Evolutionary conservation across 495 filamentous ascomycete species (phyloP).

Genomic region (Hypoxylon crocopeplum): DNA sequence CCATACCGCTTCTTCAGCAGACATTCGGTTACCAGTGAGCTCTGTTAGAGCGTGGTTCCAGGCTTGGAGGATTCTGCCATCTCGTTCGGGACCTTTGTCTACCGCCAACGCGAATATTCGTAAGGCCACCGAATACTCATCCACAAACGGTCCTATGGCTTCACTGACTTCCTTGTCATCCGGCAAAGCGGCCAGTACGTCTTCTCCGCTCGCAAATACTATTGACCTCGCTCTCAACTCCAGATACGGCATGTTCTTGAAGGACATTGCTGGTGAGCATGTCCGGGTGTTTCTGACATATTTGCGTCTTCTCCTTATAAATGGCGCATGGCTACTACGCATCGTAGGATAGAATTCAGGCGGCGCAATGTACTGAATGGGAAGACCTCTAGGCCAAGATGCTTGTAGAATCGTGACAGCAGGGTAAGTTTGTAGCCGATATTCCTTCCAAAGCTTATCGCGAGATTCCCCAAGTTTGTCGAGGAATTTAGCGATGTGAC

Average conservation of each 20-base stretch:
- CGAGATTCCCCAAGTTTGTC: constrained; percentile 31
- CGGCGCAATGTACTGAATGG: constrained; percentile 19
- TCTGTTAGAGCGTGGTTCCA: constrained; percentile 26
- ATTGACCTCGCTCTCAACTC: constrained; percentile 23
- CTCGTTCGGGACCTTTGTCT: background rate
- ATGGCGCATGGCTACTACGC: too few relatives aligned
- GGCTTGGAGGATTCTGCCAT: background rate
- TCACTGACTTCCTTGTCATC: constrained; percentile 8
- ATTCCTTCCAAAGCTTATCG: constrained; percentile 31
- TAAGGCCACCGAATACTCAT: constrained; percentile 29
- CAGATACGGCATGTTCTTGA: too few relatives aligned
- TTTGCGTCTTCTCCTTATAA: too few relatives aligned
- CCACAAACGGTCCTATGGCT: constrained; percentile 25
- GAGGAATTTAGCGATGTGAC: constrained; percentile 24
- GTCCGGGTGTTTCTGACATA: too few relatives aligned
- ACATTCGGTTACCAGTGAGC: constrained; percentile 21
- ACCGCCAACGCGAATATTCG: constrained; percentile 17
- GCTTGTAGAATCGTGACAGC: background rate
- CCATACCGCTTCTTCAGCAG: constrained; percentile 4
- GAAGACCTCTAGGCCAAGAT: constrained; percentile 38
- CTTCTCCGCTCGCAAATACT: constrained; percentile 19
- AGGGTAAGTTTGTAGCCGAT: constrained; percentile 11
- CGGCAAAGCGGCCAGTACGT: constrained; percentile 11
- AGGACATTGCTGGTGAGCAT: too few relatives aligned
- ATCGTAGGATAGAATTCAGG: too few relatives aligned